Base-by-base conservation (phyloP, 352 stramenopile genomes). In the Pythium rhizo-oryzae region DNA sequence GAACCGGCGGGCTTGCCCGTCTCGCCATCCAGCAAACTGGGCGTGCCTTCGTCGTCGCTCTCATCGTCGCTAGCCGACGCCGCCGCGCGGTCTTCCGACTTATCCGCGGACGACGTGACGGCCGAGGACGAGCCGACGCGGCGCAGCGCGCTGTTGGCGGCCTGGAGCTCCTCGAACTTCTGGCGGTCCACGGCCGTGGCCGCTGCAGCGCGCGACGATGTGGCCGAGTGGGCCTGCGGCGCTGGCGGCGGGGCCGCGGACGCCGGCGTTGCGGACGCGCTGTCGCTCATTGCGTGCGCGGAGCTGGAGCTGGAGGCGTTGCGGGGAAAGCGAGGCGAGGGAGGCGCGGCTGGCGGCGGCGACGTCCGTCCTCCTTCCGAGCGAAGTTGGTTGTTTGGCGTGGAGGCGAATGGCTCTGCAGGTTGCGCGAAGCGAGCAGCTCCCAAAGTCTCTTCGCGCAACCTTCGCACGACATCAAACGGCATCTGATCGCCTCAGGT, bases 141-240 rank as follows among this genome's bases (percentile, higher is more conserved):
- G 51, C 33, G 43, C n/a, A 52, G 69, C 46, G 30, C 39, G 41
- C 19, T 25, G 21, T 61, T 74, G 50, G 44, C 51, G 8, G 69
- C 68, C 60, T 79, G 69, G 21, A 80, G 74, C 64, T 80, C 70
- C 43, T 80, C 66, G 58, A 80, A 80, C 57, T 80, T 80, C 28
- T 74, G 74, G 30, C 74, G 74, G 55, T 80, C 74, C 52, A 76
- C 67, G 23, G 61, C 58, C 60, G 65, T 46, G 1, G 57, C 24
- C 23, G 65, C 33, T 18, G 57, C 54, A 6, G 52, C 43, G 12
- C 43, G 30, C 21, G 62, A 30, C 9, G n/a, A 33, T 33, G 28
- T 51, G 15, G 15, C n/a, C n/a, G n/a, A n/a, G n/a, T n/a, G n/a
- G n/a, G n/a, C 44, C 11, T 28, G 47, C 9, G 5, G 21, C 21